Percentiles rank a stretch among this genome's conserved stretches.
phyloP scores from a whole-genome alignment of 768 basidiomycete genomes.

The Chlorophyllum brunneum region DNA sequence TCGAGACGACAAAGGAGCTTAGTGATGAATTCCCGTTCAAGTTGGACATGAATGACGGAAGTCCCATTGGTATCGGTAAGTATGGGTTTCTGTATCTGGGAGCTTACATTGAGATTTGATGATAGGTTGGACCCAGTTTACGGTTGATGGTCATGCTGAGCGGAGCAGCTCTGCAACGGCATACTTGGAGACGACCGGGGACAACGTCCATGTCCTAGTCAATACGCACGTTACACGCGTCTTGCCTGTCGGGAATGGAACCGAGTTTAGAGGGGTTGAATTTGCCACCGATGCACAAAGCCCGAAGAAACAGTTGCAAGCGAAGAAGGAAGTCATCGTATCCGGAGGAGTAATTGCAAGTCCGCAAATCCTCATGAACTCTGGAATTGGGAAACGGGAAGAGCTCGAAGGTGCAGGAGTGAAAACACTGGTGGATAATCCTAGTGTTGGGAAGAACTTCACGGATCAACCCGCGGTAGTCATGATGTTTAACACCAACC shows the following conservation, averaged over 20 bases:
- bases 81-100: neutral
- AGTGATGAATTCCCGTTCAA: slow-evolving; percentile 12
- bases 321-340: slow-evolving; percentile 17
- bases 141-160: slow-evolving; percentile 11
- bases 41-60: slow-evolving; percentile 13
- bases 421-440: slow-evolving; percentile 30
- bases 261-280: slow-evolving; percentile 19
- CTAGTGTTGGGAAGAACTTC: slow-evolving; percentile 45
- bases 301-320: slow-evolving; percentile 9
- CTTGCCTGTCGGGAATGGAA: slow-evolving; percentile 3
- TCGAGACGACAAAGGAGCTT: neutral
- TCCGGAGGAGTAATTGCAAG: slow-evolving; percentile 19
- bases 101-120: neutral
- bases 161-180: slow-evolving; percentile 15
- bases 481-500: neutral
- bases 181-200: slow-evolving; percentile 4
- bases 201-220: slow-evolving; percentile 12
- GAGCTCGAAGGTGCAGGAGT: slow-evolving; percentile 36
- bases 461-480: slow-evolving; percentile 30
- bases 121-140: slow-evolving; percentile 9
- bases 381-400: slow-evolving; percentile 36
- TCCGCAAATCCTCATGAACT: slow-evolving; percentile 29
- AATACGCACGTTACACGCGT: slow-evolving; percentile 14
- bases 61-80: slow-evolving; percentile 12
- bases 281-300: slow-evolving; percentile 14